Evolutionary conservation across 192 early-diverging fungal species (phyloP), one percentile per base, ranked within the genome.

Genomic region (Linnemannia elongata): DNA sequence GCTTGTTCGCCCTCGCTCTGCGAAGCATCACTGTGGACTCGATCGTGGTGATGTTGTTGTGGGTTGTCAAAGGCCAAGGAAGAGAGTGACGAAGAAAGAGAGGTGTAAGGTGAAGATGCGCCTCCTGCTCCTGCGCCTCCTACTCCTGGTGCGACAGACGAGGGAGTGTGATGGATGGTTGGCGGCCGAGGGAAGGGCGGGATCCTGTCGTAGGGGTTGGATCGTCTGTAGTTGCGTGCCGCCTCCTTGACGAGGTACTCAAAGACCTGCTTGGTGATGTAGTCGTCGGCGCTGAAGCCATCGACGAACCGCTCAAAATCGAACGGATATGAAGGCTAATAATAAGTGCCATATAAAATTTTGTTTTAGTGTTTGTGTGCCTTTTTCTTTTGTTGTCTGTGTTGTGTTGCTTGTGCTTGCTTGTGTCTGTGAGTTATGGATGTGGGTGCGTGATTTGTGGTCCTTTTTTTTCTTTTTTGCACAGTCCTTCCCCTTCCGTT

Each of bases 261-360:
- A 72, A 79, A 79, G n/a, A 79, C 52, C 10, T 72, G 45, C 33
- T 79, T 69, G 10, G 70, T 79, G 66, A 79, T 54, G 18, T 41
- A 47, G 49, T 69, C 66, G 35, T 71, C 39, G 52, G 70, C 52
- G 18, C 72, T 69, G 27, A 79, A 72, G 13, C 77, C 22, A 6
- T 79, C 77, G 45, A 79, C 69, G 54, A 79, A 54, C 13, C 54
- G 47, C 39, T 79, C 77, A 57, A 79, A 79, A 30, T 66, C 77
- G 70, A 79, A 79, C 24, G 33, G 49, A 35, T 69, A 35, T 10
- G 20, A 55, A 6, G 77, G 77, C 77, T 79, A 55, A 30, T 45
- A 45, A 45, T 41, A 30, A 30, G 44, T 45, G 13, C 1, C 42
- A 17, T 49, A 45, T 33, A 22, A 42, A 45, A 10, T 45, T 45